Evolutionary conservation across 2,329 filamentous ascomycete genomes (phyloP).

Genomic region (Fusarium concolor): DNA sequence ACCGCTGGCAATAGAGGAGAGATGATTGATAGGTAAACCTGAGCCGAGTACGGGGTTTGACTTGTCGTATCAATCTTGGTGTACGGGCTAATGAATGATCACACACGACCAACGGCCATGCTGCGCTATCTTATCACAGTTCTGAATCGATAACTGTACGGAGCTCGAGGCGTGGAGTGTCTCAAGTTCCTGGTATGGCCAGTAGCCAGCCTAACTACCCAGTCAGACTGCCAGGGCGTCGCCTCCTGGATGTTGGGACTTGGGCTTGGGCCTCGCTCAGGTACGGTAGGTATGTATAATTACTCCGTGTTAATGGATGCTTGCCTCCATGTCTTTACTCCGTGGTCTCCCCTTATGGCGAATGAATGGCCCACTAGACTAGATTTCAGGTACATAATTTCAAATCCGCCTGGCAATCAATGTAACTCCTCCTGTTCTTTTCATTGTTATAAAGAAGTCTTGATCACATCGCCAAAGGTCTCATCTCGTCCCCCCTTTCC

Average conservation of each 20-base stretch:
- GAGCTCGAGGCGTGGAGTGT: constrained; percentile 35
- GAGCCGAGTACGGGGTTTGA: constrained; percentile 5
- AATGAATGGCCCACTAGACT: constrained; percentile 36
- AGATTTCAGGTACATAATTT: constrained; percentile 40
- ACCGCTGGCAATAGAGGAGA: background rate
- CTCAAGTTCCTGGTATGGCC: constrained; percentile 28
- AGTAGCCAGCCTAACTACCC: background rate
- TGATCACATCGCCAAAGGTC: constrained; percentile 7
- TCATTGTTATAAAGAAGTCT: constrained; percentile 11
- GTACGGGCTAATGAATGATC: constrained; percentile 12
- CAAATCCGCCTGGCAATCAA: constrained; percentile 8
- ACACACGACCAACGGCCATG: constrained; percentile 1
- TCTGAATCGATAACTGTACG: constrained; percentile 27
- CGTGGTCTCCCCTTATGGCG: constrained; percentile 20
- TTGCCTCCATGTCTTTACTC: no score
- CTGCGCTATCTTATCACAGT: constrained; percentile 22
- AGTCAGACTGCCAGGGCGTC: constrained; percentile 21
- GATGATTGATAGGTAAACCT: background rate
- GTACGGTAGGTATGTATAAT: constrained; percentile 20
- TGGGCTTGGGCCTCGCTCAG: constrained; percentile 26
- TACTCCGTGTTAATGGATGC: constrained; percentile 1
- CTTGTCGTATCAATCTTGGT: constrained; percentile 17
- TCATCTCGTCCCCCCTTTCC: constrained; percentile 16
- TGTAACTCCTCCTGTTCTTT: constrained; percentile 17
- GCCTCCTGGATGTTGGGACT: constrained; percentile 19